Evolutionary conservation across 805 yeast species (phyloP).

Genomic region (Kazachstania martiniae): DNA sequence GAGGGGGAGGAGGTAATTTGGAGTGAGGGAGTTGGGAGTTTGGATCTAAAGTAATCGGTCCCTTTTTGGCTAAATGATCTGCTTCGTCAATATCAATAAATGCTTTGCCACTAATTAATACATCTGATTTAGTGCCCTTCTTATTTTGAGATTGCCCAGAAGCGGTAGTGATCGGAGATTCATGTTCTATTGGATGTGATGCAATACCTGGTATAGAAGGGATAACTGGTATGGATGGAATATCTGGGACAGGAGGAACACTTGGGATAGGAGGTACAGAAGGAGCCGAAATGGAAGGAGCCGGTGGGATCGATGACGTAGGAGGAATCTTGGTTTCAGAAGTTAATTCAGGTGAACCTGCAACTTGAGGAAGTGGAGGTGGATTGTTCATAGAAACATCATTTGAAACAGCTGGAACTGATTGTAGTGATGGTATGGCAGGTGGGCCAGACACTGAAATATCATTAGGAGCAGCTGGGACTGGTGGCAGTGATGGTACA

Average conservation of each 20-base stretch:
- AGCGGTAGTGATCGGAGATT: no score
- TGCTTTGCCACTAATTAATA: conserved; percentile 9
- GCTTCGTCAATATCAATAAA: conserved; percentile 1
- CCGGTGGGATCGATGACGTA: conserved; percentile 1
- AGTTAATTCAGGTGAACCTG: no score
- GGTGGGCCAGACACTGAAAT: conserved; percentile 4
- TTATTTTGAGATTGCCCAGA: no score
- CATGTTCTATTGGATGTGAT: no score
- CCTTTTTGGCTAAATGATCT: no score
- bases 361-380: conserved; percentile 1
- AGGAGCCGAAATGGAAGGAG: conserved; percentile 2
- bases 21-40: background rate
- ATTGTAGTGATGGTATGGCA: conserved; percentile 1
- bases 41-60: no score
- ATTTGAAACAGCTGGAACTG: conserved; percentile 7
- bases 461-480: no score
- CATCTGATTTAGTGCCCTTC: no score
- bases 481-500: conserved; percentile 1
- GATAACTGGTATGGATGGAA: background rate
- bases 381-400: conserved; percentile 5
- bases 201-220: no score
- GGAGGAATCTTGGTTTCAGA: conserved; percentile 2
- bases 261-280: conserved; percentile 19
- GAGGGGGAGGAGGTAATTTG: conserved; percentile 2
- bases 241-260: background rate